phyloP scores from a whole-genome alignment of 2,329 filamentous ascomycete species.

The Cladosporium sp. region DNA sequence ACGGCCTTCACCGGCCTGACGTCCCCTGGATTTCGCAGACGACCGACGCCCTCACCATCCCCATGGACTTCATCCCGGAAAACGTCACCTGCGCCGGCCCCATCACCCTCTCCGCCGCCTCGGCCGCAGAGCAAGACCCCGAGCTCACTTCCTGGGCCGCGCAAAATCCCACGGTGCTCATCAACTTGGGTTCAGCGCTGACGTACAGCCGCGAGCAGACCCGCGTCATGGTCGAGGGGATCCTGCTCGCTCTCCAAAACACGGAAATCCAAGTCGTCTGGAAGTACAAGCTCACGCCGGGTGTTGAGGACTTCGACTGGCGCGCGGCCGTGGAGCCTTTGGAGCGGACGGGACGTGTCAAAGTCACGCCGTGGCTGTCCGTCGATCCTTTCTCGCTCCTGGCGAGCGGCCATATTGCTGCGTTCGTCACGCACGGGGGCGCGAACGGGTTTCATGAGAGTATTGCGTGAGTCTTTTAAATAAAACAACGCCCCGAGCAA shows the following conservation, averaged over 20 bases:
- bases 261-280: constrained; percentile 9
- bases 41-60: constrained; percentile 1
- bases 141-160: constrained; percentile 1
- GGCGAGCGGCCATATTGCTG: neutral
- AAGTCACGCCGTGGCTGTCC: constrained; percentile 1
- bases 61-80: constrained; percentile 2
- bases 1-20: constrained; percentile 6
- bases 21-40: constrained; percentile 10
- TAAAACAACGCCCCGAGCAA: neutral
- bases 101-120: neutral
- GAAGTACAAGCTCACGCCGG: constrained; percentile 3
- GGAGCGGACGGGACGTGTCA: constrained; percentile 3
- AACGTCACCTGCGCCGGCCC: constrained; percentile 7
- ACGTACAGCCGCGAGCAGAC: constrained; percentile 2
- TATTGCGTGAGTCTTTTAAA: constrained; percentile 1
- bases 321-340: neutral
- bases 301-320: constrained; percentile 8
- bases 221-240: neutral
- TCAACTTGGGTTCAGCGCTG: constrained; percentile 7
- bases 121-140: constrained; percentile 8
- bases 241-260: neutral
- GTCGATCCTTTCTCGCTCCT: constrained; percentile 2
- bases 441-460: constrained; percentile 6
- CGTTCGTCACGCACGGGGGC: constrained; percentile 4
- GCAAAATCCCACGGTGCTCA: constrained; percentile 6